Evolutionary conservation across 2,329 filamentous ascomycete species (phyloP).

Genomic region (Aspergillus clavatus): DNA sequence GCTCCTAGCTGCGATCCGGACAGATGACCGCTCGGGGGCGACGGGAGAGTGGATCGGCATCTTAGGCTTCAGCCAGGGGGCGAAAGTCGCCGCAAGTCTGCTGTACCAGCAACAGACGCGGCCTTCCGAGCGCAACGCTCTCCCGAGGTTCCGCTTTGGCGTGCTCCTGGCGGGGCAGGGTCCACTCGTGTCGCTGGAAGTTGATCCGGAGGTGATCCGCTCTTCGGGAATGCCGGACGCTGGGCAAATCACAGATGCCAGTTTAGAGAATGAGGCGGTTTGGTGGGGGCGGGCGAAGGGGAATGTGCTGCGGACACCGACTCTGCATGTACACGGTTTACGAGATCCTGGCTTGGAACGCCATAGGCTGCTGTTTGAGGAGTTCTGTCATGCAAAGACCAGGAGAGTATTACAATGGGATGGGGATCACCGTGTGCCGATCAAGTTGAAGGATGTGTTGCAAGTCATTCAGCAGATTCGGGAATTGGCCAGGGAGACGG

Average conservation of each 20-base stretch:
- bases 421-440: constrained; percentile 64
- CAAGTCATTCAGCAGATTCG: constrained; percentile 51
- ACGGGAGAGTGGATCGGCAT: constrained; percentile 57
- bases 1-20: constrained; percentile 40
- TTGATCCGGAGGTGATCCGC: not conserved
- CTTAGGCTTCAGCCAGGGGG: constrained; percentile 64
- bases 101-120: constrained; percentile 57
- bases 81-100: constrained; percentile 57
- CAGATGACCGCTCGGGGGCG: constrained; percentile 48
- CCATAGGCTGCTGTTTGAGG: constrained; percentile 52
- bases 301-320: constrained; percentile 50
- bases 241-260: not conserved
- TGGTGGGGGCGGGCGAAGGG: not conserved
- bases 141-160: constrained; percentile 53
- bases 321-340: constrained; percentile 64
- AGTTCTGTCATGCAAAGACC: constrained; percentile 56
- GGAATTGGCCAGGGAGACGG: constrained; percentile 48
- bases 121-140: constrained; percentile 19
- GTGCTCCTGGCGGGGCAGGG: constrained; percentile 59
- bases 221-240: not conserved
- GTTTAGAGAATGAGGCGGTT: not conserved
- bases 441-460: constrained; percentile 63
- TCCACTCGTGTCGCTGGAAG: constrained; percentile 48
- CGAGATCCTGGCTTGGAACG: constrained; percentile 56
- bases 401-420: constrained; percentile 66